Evolutionary conservation across 495 filamentous ascomycete species (phyloP).

Genomic region (Xylaria castorea): DNA sequence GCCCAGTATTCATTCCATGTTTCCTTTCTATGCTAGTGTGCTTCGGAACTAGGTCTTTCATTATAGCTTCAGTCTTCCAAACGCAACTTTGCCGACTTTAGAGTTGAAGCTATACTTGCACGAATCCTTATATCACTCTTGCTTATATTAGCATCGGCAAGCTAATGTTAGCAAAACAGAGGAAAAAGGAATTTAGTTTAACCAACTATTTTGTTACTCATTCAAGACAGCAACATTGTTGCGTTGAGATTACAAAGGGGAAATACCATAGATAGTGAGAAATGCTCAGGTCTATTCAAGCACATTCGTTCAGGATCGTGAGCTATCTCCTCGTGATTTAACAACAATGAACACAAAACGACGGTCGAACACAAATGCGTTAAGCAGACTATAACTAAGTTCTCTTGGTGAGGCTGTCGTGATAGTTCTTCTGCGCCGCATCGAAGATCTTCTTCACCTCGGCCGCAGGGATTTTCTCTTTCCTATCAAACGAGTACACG

Average conservation of each 20-base stretch:
- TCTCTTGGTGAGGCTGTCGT: constrained; percentile 32
- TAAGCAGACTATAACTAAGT: constrained; percentile 7
- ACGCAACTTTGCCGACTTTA: too few relatives aligned
- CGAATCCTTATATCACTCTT: too few relatives aligned
- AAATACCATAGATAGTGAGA: background rate
- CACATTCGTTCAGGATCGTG: background rate
- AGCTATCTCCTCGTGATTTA: background rate
- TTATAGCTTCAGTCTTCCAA: too few relatives aligned
- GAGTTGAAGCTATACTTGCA: background rate
- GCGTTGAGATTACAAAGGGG: background rate
- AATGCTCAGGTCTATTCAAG: background rate
- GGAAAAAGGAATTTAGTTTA: background rate
- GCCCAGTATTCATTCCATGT: too few relatives aligned
- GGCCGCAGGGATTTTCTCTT: constrained; percentile 47
- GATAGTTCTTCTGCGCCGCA: constrained; percentile 37
- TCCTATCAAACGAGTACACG: constrained; percentile 66
- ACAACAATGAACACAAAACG: background rate
- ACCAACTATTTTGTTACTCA: background rate
- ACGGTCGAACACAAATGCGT: background rate
- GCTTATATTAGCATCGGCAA: background rate
- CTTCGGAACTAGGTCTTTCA: too few relatives aligned
- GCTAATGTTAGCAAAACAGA: background rate
- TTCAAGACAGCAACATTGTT: background rate
- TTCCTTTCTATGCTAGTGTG: too few relatives aligned
- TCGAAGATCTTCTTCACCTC: constrained; percentile 45